Evolutionary conservation across 1,284 basidiomycete species (phyloP), one percentile per base, ranked within the genome.

Genomic region (Ceraceosorus bombacis): DNA sequence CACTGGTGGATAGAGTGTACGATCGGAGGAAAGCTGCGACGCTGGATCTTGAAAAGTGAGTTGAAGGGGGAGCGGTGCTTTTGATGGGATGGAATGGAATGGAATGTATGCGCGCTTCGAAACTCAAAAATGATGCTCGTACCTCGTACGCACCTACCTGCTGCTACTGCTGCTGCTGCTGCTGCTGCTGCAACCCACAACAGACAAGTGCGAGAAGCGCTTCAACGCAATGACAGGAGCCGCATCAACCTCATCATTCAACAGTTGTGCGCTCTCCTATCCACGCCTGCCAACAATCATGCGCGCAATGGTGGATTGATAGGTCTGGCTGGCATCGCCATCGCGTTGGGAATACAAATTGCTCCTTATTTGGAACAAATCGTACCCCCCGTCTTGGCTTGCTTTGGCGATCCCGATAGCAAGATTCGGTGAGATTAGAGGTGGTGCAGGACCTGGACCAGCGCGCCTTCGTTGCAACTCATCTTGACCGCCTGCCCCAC

Each of bases 21-120:
- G 94, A 97, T 82, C 90, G 91, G 80, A 85, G 95, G 64, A 97
- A 97, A 80, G 86, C 89, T 7, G 90, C 93, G 4, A 93, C 94
- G 1, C 85, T 96, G 59, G 93, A 96, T 63, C 84, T 97, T 55
- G 93, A 97, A 81, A 94, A 92, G 88, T 92, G 78, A 67, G 81
- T 66, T 57, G 15, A 9, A 39, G 5, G 62, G 38, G 27, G 2
- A 12, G 51, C 41, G 51, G 27, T 36, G 51, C 3, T 2, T 53
- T 27, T 51, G 36, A 36, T 53, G 40, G 8, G 50, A 13, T 41
- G 9, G 38, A 12, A 36, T 53, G 40, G 8, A 38, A 13, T 41
- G 9, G 38, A 12, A 27, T 36, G 17, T 52, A 27, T 52, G 17
- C 51, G 46, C 12, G 46, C 51, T 12, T 27, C 27, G 27, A 27